A percentile compares a stretch with the other conserved stretches of the same genome.
Evolutionary conservation across 441 rosid species (phyloP).

Genomic region (Euphorbia corollata): DNA sequence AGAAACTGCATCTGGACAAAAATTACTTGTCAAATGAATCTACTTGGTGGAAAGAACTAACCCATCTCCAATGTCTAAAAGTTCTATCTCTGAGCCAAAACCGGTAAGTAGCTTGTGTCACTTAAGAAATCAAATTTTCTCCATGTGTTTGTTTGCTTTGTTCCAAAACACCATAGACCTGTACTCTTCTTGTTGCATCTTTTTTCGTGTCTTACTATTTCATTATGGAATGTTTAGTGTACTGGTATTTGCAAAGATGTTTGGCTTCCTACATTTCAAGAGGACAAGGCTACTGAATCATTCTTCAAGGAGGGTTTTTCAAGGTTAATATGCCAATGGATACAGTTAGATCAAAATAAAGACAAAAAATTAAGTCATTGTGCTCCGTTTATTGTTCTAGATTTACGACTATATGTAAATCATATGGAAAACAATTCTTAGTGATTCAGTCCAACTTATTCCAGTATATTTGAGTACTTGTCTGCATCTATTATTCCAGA

Average conservation of each 20-base stretch:
- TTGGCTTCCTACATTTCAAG: not conserved
- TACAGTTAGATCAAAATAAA: not conserved
- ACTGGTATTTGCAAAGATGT: not conserved
- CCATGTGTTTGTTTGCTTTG: not conserved
- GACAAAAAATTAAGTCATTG: not conserved
- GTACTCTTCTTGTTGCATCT: not conserved
- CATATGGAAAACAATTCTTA: not conserved
- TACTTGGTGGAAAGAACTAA: slow-evolving; percentile 60
- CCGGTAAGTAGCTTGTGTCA: slow-evolving; percentile 37
- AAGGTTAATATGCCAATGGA: not conserved
- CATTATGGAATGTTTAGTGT: not conserved
- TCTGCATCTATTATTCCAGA: no score
- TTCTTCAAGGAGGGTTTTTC: not conserved
- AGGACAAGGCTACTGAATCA: no score
- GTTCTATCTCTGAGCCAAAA: slow-evolving; percentile 56
- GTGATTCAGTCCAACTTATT: not conserved
- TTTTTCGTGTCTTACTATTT: not conserved
- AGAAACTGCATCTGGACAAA: slow-evolving; percentile 61
- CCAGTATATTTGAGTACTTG: not conserved
- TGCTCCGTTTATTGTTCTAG: not conserved
- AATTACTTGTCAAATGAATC: slow-evolving; percentile 58
- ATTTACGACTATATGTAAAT: not conserved
- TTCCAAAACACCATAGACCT: not conserved
- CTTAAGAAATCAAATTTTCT: not conserved
- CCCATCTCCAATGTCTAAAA: slow-evolving; percentile 43